Base-by-base conservation (phyloP, 192 early-diverging fungal species). In the Funneliformis geosporum region DNA sequence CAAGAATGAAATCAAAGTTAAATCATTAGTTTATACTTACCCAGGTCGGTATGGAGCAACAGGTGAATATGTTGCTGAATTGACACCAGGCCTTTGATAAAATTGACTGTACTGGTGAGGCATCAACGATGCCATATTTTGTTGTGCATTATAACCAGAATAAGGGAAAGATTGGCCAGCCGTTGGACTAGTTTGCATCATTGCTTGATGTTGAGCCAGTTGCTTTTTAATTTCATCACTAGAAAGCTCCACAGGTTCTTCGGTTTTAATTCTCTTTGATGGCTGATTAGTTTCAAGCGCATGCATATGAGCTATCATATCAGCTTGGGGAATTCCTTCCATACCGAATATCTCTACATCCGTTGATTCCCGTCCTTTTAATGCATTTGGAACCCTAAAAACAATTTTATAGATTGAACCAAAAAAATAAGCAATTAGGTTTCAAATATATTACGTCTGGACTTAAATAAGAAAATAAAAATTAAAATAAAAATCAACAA, bases 321-420 rank as follows among this genome's bases (percentile, higher is more conserved):
- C 97, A 46, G 89, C 90, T 40, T 87, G 87, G 25, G 97, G 97
- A 66, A 98, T 92, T 1, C 96, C 96, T 77, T 92, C 90, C 93
- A 96, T 98, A 33, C 96, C 97, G 83, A 96, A 97, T 64, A 98
- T 96, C 77, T 97, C 96, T 71, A 96, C 86, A 43, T 98, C 95
- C n/a, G 92, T 82, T 11, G 88, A 87, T 44, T 98, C 95, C 61
- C 96, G 89, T 27, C 95, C 95, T 44, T 90, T 86, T 25, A 97
- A 78, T 14, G 96, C 93, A 83, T 96, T 96, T 4, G 92, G 92
- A 8, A 98, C 95, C 72, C 94, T 96, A 78, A 46, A n/a, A n/a
- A n/a, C 55, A 25, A 42, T 11, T 8, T 25, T 38, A 68, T 18
- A 43, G 76, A 16, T 43, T 43, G n/a, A n/a, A 61, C 42, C 18